phyloP scores from a whole-genome alignment of 768 basidiomycete genomes.

The Trametes cubensis region DNA sequence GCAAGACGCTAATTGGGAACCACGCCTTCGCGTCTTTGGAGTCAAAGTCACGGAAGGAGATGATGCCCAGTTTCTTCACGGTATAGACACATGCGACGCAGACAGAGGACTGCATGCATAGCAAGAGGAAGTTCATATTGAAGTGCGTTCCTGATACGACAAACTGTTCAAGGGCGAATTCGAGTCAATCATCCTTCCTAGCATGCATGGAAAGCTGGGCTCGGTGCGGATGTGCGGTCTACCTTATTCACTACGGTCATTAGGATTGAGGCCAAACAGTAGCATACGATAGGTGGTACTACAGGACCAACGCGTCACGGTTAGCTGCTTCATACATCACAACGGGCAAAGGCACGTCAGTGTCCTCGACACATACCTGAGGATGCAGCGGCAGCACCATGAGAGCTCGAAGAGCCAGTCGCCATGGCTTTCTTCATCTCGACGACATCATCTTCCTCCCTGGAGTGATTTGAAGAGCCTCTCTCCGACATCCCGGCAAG shows the following conservation, averaged over 20 bases:
- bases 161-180: slow-evolving; percentile 53
- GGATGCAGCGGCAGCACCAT: slow-evolving; percentile 14
- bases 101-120: slow-evolving; percentile 89
- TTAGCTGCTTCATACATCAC: background rate
- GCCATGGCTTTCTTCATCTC: slow-evolving; percentile 58
- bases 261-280: slow-evolving; percentile 89
- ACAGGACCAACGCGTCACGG: background rate
- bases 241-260: slow-evolving; percentile 99
- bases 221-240: slow-evolving; percentile 22
- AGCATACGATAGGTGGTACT: slow-evolving; percentile 85
- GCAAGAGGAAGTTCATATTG: slow-evolving; percentile 95
- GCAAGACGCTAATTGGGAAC: slow-evolving; percentile 92
- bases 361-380: slow-evolving; percentile 17
- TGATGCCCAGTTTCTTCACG: slow-evolving; percentile 76
- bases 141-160: slow-evolving; percentile 93
- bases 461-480: background rate
- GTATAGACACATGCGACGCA: slow-evolving; percentile 76
- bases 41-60: slow-evolving; percentile 86
- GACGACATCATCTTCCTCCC: slow-evolving; percentile 47
- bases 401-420: slow-evolving; percentile 33
- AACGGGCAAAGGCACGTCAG: background rate
- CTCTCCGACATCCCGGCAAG: slow-evolving; percentile 4
- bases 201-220: background rate
- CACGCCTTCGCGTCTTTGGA: slow-evolving; percentile 83
- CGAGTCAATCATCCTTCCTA: background rate